These are phyloP conservation scores for Eimeria acervulina DNA, from an alignment of 169 alveolate species.

Conservation along the genomic window DNA sequence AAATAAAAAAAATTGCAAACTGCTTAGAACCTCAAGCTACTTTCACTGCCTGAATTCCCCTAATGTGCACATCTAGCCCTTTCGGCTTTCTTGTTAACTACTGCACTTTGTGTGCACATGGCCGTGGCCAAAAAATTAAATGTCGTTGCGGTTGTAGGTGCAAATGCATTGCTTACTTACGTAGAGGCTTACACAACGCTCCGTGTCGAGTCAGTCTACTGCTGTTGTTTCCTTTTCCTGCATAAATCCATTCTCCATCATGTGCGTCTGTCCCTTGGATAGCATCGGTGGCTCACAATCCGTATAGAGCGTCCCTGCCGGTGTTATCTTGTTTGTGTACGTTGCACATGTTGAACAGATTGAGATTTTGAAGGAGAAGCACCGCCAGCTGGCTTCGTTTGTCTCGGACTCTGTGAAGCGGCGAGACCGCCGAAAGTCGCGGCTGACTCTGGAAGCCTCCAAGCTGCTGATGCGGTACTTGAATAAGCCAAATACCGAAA, in stretches of 20 bases:
- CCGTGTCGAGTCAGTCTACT: too few species aligned
- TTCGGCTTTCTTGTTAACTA: neutral
- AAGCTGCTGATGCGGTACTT: constrained; percentile 57
- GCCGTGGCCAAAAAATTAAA: neutral
- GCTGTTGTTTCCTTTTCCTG: too few species aligned
- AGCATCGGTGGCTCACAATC: too few species aligned
- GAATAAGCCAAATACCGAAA: neutral
- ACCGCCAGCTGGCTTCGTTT: constrained; percentile 18
- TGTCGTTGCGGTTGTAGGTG: neutral
- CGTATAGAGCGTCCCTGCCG: neutral
- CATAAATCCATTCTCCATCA: too few species aligned
- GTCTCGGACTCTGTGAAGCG: constrained; percentile 19
- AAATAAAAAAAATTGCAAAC: too few species aligned
- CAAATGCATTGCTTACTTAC: too few species aligned
- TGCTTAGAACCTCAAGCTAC: too few species aligned
- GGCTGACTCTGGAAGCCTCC: constrained; percentile 4
- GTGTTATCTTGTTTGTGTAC: neutral
- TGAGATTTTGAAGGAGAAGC: neutral
- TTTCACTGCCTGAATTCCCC: neutral
- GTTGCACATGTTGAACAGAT: constrained; percentile 5
- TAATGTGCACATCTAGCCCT: neutral
- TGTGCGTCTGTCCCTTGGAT: too few species aligned
- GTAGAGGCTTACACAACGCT: too few species aligned
- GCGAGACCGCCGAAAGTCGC: neutral
- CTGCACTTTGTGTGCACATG: neutral